Evolutionary conservation across 352 stramenopile genomes (phyloP), one percentile per base, ranked within the genome.

Genomic region (Globisporangium irregulare): DNA sequence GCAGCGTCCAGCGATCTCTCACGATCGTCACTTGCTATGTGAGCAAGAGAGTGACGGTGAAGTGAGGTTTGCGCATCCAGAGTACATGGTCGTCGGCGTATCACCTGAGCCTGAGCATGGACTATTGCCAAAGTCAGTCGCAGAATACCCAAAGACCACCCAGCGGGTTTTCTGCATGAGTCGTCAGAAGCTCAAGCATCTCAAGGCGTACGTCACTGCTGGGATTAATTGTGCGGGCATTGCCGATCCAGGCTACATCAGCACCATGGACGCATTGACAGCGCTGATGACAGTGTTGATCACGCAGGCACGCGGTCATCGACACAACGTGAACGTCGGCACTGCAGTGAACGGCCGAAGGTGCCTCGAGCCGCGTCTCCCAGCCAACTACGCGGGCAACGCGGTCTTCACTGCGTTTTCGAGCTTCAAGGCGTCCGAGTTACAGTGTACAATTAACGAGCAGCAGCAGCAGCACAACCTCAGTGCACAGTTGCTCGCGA

Each of bases 331-430:
- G 41, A 68, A 64, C n/a, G 36, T 64, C 25, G 61, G 43, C 24
- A 64, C 61, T 22, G 67, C 41, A 41, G 62, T 72, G 15, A 72
- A 69, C 34, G 62, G 51, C 10, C 67, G 67, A 1, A 8, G 18
- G 0, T 61, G 67, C 6, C 15, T 69, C 10, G 18, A 63, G 14
- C 67, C 67, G 1, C 53, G 36, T 29, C 41, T 72, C 10, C 67
- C 61, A 1, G 34, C n/a, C 22, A 64, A 69, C 41, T 72, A 65
- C 62, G 48, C 62, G 3, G 67, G 61, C n/a, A 72, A 72, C 38
- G 53, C 24, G 14, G 58, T 72, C 41, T 69, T 72, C 29, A 69
- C 41, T 18, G 67, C 67, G 34, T 43, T 69, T 20, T 72, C 67
- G n/a, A n/a, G 29, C 8, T 48, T 69, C 54, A 10, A 34, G n/a